phyloP scores from a whole-genome alignment of 1,284 basidiomycete species.

The Cutaneotrichosporon sp. region DNA sequence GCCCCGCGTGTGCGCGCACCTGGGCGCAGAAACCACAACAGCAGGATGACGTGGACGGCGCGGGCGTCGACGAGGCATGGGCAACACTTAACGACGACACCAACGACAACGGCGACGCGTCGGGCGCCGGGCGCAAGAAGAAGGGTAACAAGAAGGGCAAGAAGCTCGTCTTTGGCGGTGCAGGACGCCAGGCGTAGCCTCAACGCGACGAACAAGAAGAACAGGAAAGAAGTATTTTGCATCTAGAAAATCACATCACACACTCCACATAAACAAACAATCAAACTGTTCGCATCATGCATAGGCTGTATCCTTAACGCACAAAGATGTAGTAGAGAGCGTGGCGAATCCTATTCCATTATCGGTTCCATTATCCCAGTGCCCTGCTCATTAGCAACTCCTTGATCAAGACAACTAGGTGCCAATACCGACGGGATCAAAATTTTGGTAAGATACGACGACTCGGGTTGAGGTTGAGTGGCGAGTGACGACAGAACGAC shows the following conservation, averaged over 20 bases:
- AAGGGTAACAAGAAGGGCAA: conserved; percentile 18
- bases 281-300: conserved; percentile 1
- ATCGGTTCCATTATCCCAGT: no score
- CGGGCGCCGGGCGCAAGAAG: conserved; percentile 11
- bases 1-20: not conserved
- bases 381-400: no score
- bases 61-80: conserved; percentile 13
- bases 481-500: no score
- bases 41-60: conserved; percentile 3
- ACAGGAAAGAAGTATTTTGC: not conserved
- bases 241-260: not conserved
- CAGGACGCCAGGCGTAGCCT: conserved; percentile 13
- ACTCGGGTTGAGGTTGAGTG: no score
- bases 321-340: no score
- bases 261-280: conserved; percentile 3
- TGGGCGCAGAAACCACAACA: not conserved
- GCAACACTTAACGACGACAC: not conserved
- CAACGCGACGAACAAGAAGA: no score
- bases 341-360: no score
- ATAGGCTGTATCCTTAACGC: conserved; percentile 2
- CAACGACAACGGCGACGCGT: not conserved
- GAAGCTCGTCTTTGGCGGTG: conserved; percentile 21
- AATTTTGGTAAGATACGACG: no score
- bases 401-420: no score
- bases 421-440: no score